These are phyloP conservation scores for Scutellospora calospora DNA, from an alignment of 371 early-diverging fungal genomes.

Conservation along the genomic window DNA sequence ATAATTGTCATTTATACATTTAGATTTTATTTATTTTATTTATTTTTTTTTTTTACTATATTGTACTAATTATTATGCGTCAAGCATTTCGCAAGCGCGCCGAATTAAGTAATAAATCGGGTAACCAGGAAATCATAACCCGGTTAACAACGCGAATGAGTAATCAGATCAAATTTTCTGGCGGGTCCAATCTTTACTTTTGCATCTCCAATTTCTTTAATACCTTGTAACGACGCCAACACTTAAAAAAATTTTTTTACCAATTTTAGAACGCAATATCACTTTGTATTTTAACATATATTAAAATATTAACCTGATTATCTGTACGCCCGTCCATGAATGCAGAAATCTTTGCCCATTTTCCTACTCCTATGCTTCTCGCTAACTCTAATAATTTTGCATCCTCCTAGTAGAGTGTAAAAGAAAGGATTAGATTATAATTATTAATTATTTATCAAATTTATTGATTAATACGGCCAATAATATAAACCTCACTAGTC, in stretches of 20 bases:
- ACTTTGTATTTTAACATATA: neutral
- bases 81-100: no score
- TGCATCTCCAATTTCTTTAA: constrained; percentile 14
- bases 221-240: constrained; percentile 39
- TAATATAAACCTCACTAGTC: constrained; percentile 58
- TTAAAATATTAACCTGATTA: constrained; percentile 55
- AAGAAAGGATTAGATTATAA: neutral
- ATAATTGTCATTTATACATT: no score
- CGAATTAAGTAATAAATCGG: no score
- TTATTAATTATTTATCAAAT: neutral
- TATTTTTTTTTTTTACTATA: no score
- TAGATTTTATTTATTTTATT: no score
- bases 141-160: no score
- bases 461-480: neutral
- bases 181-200: no score
- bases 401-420: constrained; percentile 51
- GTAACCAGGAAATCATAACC: no score
- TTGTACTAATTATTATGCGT: no score
- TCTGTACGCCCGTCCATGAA: constrained; percentile 63
- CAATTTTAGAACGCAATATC: neutral
- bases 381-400: constrained; percentile 55
- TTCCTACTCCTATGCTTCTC: constrained; percentile 56
- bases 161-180: no score
- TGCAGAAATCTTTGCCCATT: constrained; percentile 64
- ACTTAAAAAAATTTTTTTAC: neutral